These are phyloP conservation scores for Chondrus crispus DNA, from an alignment of 23 red algal genomes.

Conservation along the genomic window DNA sequence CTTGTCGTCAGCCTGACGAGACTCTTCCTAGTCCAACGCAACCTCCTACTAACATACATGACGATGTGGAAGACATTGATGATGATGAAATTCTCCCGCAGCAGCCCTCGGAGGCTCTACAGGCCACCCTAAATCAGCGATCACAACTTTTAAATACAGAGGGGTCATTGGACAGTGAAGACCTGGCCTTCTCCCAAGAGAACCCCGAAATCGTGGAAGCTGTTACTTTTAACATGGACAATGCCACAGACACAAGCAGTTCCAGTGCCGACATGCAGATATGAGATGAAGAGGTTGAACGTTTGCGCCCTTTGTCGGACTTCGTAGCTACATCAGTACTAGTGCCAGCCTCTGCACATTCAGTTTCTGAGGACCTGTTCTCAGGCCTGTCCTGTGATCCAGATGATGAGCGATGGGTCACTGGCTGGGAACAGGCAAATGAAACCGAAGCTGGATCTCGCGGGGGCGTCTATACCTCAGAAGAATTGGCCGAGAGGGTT, in stretches of 20 bases:
- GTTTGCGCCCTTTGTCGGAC: neutral
- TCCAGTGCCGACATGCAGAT: neutral
- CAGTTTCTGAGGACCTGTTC: neutral
- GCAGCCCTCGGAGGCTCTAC: too few relatives aligned
- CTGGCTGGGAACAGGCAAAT: neutral
- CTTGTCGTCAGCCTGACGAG: too few relatives aligned
- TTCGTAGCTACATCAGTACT: neutral
- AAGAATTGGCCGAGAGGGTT: neutral
- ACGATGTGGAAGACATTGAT: too few relatives aligned
- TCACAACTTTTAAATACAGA: too few relatives aligned
- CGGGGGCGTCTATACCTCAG: neutral
- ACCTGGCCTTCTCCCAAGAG: neutral
- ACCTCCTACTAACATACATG: too few relatives aligned
- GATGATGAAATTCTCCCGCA: too few relatives aligned
- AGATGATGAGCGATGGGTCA: neutral
- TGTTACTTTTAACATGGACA: neutral
- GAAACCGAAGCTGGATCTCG: neutral
- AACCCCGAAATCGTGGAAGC: neutral
- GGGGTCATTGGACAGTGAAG: neutral
- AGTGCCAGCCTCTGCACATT: neutral
- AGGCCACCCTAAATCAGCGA: too few relatives aligned
- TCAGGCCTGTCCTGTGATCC: neutral
- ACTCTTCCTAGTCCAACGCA: too few relatives aligned
- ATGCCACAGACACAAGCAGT: neutral
- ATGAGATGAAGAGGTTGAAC: neutral